These are phyloP conservation scores for Paramecium caudatum DNA, from an alignment of 73 alveolate species.

Conservation along the genomic window DNA sequence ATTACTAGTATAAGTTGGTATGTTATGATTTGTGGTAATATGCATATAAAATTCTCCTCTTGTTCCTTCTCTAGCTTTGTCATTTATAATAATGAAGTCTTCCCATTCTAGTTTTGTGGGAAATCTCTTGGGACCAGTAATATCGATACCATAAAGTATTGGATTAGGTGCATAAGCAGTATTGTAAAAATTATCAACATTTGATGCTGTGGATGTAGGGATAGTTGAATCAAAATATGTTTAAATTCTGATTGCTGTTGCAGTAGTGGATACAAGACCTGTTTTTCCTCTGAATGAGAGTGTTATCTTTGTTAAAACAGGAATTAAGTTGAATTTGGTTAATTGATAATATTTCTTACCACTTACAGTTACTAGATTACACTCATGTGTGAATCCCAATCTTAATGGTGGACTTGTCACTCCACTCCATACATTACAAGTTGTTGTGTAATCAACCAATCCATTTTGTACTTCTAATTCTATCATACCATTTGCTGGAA, in stretches of 20 bases:
- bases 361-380: constrained; percentile 54
- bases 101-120: constrained; percentile 66
- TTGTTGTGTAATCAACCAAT: constrained; percentile 10
- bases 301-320: not conserved
- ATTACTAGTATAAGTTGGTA: constrained; percentile 29
- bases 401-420: constrained; percentile 53
- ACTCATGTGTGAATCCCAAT: constrained; percentile 38
- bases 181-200: constrained; percentile 38
- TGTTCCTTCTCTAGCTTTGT: constrained; percentile 71
- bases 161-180: constrained; percentile 38
- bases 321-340: not conserved
- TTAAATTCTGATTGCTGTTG: not conserved
- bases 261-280: not conserved
- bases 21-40: constrained; percentile 31
- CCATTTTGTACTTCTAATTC: constrained; percentile 50
- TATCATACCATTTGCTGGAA: not conserved
- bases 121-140: constrained; percentile 69
- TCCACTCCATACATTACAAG: constrained; percentile 47
- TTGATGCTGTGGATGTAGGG: not conserved
- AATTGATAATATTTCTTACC: constrained; percentile 20
- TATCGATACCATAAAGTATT: constrained; percentile 10
- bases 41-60: constrained; percentile 73
- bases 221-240: constrained; percentile 19
- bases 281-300: constrained; percentile 53
- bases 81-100: constrained; percentile 4